Percentiles rank a stretch among this genome's conserved stretches.
Conservation (phyloP, 2,329 filamentous ascomycete genomes). For the Cladosporium austrohemisphaericum region DNA sequence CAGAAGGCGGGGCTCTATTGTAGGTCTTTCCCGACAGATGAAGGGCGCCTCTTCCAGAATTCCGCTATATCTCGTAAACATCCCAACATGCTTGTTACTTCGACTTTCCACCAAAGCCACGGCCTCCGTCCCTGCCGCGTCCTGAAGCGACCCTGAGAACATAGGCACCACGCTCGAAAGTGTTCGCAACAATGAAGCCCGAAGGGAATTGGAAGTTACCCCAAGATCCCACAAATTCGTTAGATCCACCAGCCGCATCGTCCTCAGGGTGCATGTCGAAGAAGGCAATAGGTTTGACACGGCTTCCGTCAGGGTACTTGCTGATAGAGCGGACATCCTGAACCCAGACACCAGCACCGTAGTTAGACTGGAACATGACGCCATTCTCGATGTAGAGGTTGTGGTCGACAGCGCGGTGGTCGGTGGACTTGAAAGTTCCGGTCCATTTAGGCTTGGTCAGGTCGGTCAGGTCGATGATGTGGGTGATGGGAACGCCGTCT, state of each 20-base stretch:
- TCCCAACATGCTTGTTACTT: no score
- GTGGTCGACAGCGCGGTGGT: constrained; percentile 45
- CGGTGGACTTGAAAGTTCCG: constrained; percentile 41
- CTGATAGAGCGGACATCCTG: constrained; percentile 33
- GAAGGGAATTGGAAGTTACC: constrained; percentile 40
- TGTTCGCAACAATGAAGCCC: constrained; percentile 47
- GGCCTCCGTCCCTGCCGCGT: constrained; percentile 20
- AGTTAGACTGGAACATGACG: constrained; percentile 50
- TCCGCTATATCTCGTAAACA: no score
- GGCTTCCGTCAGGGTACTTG: constrained; percentile 28
- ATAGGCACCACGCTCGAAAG: constrained; percentile 44
- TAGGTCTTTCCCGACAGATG: no score
- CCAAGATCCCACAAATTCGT: constrained; percentile 44
- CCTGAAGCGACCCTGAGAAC: constrained; percentile 24
- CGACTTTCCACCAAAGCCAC: constrained; percentile 22
- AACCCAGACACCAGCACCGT: constrained; percentile 46
- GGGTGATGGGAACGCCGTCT: constrained; percentile 47
- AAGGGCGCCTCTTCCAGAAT: no score
- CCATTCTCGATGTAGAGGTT: constrained; percentile 49
- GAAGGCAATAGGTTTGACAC: constrained; percentile 34
- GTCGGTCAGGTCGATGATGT: constrained; percentile 47
- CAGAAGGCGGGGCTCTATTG: no score
- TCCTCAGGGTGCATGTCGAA: constrained; percentile 36
- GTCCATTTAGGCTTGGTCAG: constrained; percentile 43
- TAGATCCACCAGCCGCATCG: constrained; percentile 32